Percentiles rank a stretch among this genome's conserved stretches.
Conservation (phyloP, 2,329 filamentous ascomycete species). For the Colletotrichum horii region DNA sequence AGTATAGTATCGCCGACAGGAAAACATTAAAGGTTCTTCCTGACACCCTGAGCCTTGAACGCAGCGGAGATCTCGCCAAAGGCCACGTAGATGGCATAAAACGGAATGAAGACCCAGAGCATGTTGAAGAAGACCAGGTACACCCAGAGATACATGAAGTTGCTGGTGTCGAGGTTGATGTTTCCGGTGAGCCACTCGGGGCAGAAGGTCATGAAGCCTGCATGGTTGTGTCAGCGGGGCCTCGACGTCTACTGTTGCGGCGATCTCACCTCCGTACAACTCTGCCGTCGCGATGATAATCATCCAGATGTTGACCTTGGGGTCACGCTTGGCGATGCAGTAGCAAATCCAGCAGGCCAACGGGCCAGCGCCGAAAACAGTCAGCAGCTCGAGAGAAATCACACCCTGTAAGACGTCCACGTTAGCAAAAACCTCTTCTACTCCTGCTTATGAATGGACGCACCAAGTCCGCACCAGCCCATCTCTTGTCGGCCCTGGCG, state of each 20-base stretch:
- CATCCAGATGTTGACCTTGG: constrained; percentile 65
- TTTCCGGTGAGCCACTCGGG: constrained; percentile 71
- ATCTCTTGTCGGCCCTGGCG: constrained; percentile 66
- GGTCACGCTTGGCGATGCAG: constrained; percentile 60
- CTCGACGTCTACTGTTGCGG: not conserved
- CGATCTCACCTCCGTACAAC: constrained; percentile 64
- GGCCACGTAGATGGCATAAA: constrained; percentile 63
- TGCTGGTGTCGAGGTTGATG: constrained; percentile 66
- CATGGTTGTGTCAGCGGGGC: not conserved
- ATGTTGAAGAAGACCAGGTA: constrained; percentile 74
- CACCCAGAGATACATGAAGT: constrained; percentile 72
- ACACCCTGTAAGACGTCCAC: constrained; percentile 46
- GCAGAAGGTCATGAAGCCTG: constrained; percentile 74
- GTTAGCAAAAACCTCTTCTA: not conserved
- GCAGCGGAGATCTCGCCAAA: constrained; percentile 60
- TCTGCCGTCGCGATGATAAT: constrained; percentile 69
- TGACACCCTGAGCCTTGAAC: constrained; percentile 41
- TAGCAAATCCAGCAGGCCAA: constrained; percentile 65
- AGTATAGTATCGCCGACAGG: not conserved
- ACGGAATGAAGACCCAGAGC: constrained; percentile 69
- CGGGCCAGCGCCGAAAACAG: constrained; percentile 66
- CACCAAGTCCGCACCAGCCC: constrained; percentile 67
- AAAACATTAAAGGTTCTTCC: constrained; percentile 28
- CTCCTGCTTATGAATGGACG: constrained; percentile 22
- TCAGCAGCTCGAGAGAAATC: constrained; percentile 69